These are phyloP conservation scores for Mycena venus DNA, from an alignment of 768 basidiomycete genomes.

Conservation along the genomic window DNA sequence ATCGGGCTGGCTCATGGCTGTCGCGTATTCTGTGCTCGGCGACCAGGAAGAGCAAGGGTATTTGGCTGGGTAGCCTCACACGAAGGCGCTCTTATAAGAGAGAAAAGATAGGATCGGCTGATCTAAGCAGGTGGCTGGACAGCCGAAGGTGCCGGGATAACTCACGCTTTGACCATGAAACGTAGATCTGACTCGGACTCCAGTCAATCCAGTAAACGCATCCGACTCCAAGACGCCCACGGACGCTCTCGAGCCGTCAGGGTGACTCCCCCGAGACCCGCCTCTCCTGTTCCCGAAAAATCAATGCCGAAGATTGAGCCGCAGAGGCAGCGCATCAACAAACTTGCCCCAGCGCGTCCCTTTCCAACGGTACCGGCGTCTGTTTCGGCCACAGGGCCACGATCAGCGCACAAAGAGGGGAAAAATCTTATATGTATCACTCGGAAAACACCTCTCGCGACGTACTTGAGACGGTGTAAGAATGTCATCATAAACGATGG, in stretches of 20 bases:
- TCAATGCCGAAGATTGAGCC: constrained; percentile 27
- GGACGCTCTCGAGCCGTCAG: constrained; percentile 26
- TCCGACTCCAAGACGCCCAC: constrained; percentile 43
- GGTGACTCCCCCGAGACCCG: constrained; percentile 26
- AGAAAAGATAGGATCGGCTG: background rate
- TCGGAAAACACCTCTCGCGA: constrained; percentile 78
- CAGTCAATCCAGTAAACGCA: constrained; percentile 44
- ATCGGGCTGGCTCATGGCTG: constrained; percentile 80
- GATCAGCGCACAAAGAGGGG: constrained; percentile 82
- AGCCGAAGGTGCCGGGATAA: constrained; percentile 36
- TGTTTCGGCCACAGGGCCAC: constrained; percentile 86
- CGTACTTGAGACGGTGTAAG: constrained; percentile 85
- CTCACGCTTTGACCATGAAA: constrained; percentile 45
- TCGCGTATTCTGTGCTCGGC: constrained; percentile 1
- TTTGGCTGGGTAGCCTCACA: background rate
- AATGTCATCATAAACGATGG: constrained; percentile 79
- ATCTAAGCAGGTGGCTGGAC: background rate
- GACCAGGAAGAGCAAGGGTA: constrained; percentile 43
- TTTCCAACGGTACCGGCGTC: constrained; percentile 82
- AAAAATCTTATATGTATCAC: constrained; percentile 87
- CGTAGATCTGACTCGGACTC: constrained; percentile 53
- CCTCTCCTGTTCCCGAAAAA: background rate
- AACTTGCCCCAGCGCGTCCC: constrained; percentile 80
- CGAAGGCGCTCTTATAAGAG: background rate
- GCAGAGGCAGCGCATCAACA: constrained; percentile 60